Base-by-base conservation (phyloP, 139 green algal genomes). In the Picochlorum sp. region DNA sequence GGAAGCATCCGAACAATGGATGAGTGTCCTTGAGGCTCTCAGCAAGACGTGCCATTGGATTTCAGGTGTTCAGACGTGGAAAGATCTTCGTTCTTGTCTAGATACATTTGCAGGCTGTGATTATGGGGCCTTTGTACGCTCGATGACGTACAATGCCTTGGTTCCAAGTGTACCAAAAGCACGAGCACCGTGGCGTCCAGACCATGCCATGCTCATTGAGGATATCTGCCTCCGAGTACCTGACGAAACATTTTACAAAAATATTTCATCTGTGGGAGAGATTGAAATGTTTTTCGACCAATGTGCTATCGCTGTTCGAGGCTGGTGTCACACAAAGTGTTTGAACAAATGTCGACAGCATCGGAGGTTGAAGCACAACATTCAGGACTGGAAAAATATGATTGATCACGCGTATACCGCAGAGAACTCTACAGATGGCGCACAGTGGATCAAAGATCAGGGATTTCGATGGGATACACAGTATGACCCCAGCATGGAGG, bases 371-470 rank as follows among this genome's bases (percentile, higher is more conserved):
- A 71, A 84, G 1, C 77, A 76, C 24, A 68, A 75, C 18, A 45
- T 92, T 50, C 83, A 90, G 49, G 88, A 95, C 70, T 93, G 85
- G 87, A 62, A 41, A 52, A 79, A 90, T 70, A 76, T 94, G 50
- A 73, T 79, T 60, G 72, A 91, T 55, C 87, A 94, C 56, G 87
- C 76, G 1, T 30, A 79, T 16, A 86, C 84, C 15, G 86, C 85
- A 0, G 86, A 92, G 32, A 54, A 32, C 11, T 55, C 32, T 16
- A 49, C 65, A 0, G 62, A 13, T 8, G 69, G 88, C 14, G 8
- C 30, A 4, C 60, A 60, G 2, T 82, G 64, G 57, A 65, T 78
- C 63, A 21, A 34, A 14, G 41, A 45, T 20, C 45, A 54, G 10
- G 71, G 74, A 15, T 82, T 67, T 65, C 24, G 20, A 9, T 87